phyloP scores from a whole-genome alignment of 306 rosid species.

The Prunus kanzakura region DNA sequence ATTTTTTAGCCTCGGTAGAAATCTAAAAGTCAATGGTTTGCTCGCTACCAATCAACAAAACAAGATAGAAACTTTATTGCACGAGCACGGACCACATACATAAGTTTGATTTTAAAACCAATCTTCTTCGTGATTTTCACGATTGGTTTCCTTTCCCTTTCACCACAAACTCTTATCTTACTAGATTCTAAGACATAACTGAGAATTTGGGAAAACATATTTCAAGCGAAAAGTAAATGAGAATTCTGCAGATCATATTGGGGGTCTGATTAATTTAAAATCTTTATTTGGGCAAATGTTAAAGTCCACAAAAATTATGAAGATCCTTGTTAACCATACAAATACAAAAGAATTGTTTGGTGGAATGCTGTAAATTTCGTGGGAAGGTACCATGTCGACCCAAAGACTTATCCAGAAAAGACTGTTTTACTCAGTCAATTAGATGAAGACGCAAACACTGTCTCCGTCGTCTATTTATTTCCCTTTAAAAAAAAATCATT shows the following conservation, averaged over 20 bases:
- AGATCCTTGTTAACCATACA: background rate
- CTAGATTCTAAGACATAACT: no score
- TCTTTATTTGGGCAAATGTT: background rate
- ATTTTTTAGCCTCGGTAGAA: background rate
- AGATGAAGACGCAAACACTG: background rate
- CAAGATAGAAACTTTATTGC: background rate
- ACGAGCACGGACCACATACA: background rate
- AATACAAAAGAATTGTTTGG: background rate
- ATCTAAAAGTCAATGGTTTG: background rate
- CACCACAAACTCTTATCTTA: background rate
- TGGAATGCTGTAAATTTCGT: background rate
- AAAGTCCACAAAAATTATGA: no score
- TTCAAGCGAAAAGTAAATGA: no score
- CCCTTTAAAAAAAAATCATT: background rate
- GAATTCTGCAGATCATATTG: no score
- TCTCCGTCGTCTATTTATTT: background rate
- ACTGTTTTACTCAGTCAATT: background rate
- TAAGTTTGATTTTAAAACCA: background rate
- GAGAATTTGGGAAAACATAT: no score
- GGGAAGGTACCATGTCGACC: background rate
- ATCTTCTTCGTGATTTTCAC: background rate
- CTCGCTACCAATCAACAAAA: background rate
- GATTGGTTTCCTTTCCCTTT: conserved; percentile 2
- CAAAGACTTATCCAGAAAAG: background rate
- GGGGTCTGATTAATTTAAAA: background rate